phyloP scores from a whole-genome alignment of 768 basidiomycete species.

The Lactarius sanguifluus region DNA sequence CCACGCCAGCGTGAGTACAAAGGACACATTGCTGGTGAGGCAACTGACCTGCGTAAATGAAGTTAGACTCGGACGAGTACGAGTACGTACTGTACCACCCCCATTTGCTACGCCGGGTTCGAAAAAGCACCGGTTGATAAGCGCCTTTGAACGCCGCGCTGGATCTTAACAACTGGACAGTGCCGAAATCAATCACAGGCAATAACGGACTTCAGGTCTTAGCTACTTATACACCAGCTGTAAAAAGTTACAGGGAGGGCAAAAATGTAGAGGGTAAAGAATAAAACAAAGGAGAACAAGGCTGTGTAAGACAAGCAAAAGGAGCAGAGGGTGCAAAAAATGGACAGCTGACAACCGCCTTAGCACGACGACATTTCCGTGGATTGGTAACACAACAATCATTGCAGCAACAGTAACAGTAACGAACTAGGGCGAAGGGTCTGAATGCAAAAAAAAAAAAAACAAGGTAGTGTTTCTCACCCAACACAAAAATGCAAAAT shows the following conservation, averaged over 20 bases:
- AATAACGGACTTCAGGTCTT: conserved; percentile 12
- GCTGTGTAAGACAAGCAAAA: conserved; percentile 11
- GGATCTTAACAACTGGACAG: conserved; percentile 11
- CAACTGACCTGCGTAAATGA: neutral
- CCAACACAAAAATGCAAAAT: conserved; percentile 10
- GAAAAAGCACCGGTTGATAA: conserved; percentile 1
- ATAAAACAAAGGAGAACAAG: neutral
- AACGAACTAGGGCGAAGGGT: conserved; percentile 2
- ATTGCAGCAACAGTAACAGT: conserved; percentile 17
- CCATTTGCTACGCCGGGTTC: neutral
- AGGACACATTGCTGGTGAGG: neutral
- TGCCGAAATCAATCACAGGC: neutral
- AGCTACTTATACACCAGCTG: conserved; percentile 23
- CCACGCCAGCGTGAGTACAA: neutral
- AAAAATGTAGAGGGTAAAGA: conserved; percentile 2
- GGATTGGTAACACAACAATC: conserved; percentile 20
- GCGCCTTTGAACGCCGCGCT: neutral
- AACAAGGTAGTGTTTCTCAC: conserved; percentile 15
- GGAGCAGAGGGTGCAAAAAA: conserved; percentile 8
- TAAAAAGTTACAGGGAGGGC: conserved; percentile 21
- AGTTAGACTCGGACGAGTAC: neutral
- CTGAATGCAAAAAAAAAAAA: neutral
- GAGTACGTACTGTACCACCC: neutral
- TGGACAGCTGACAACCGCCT: conserved; percentile 7
- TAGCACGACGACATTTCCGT: conserved; percentile 17